phyloP scores from a whole-genome alignment of 148 eudicot species.

The Rheum nobile region DNA sequence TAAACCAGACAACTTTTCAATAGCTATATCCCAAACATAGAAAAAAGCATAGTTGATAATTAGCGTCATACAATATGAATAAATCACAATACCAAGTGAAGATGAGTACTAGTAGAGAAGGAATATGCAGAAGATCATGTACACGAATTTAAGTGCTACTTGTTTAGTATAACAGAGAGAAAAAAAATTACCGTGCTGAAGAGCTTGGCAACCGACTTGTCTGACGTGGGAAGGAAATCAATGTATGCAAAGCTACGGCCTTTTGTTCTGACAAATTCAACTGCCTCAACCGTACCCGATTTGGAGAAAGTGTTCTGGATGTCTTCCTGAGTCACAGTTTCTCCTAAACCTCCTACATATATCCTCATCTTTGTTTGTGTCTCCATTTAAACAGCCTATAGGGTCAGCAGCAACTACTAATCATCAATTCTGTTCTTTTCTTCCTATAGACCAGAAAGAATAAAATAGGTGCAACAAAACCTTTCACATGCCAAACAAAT shows the following conservation, averaged over 20 bases:
- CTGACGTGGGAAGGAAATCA: slow-evolving; percentile 60
- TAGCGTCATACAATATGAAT: not conserved
- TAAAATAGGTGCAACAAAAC: not conserved
- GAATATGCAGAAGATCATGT: not conserved
- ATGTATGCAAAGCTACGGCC: slow-evolving; percentile 84
- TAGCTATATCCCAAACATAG: not conserved
- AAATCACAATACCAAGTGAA: not conserved
- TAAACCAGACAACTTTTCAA: not conserved
- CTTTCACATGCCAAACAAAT: not conserved
- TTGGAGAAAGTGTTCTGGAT: slow-evolving; percentile 52
- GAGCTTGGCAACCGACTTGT: slow-evolving; percentile 75
- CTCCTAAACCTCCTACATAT: slow-evolving; percentile 77
- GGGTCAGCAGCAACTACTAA: not conserved
- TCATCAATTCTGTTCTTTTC: not conserved
- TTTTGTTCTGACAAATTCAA: slow-evolving; percentile 60
- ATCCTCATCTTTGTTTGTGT: slow-evolving; percentile 31
- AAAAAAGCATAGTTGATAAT: not conserved
- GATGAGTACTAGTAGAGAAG: not conserved
- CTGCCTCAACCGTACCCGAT: slow-evolving; percentile 41
- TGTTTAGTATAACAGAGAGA: not conserved
- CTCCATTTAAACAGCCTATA: slow-evolving; percentile 1
- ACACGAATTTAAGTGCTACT: not conserved
- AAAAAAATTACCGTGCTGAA: slow-evolving; percentile 63
- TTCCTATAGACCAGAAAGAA: not conserved
- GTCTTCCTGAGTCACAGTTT: slow-evolving; percentile 48